Percentiles rank a stretch among this genome's conserved stretches.
Evolutionary conservation across 1,284 basidiomycete genomes (phyloP).

Genomic region (Austroboletus novae-zelandiae): DNA sequence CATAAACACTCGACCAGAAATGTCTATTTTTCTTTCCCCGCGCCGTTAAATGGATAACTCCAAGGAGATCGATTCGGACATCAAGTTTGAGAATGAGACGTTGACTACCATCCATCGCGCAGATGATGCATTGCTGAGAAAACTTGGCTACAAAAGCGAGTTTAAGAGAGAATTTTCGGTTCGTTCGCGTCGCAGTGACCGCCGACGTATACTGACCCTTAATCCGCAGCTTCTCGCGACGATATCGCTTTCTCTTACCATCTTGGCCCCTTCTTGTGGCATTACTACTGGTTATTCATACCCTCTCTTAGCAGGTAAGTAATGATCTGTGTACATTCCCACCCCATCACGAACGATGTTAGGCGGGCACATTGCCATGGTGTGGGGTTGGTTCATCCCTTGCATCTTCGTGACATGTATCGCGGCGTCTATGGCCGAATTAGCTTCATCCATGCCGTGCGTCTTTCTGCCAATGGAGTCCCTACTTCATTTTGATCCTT

Average conservation of each 20-base stretch:
- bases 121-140: conserved; percentile 54
- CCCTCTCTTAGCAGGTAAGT: conserved; percentile 51
- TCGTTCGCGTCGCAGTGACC: neutral
- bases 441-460: conserved; percentile 72
- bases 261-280: conserved; percentile 69
- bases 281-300: conserved; percentile 62
- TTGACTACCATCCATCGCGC: conserved; percentile 19
- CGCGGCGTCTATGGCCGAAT: conserved; percentile 64
- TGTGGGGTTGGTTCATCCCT: conserved; percentile 74
- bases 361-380: conserved; percentile 71
- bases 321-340: neutral
- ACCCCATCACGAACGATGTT: neutral
- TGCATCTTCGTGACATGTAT: conserved; percentile 61
- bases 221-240: conserved; percentile 51
- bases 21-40: neutral
- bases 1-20: neutral
- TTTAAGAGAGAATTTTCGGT: conserved; percentile 75
- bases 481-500: neutral
- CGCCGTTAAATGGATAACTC: conserved; percentile 7
- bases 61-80: neutral
- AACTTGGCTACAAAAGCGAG: conserved; percentile 70
- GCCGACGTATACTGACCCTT: neutral
- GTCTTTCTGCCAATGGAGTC: conserved; percentile 25
- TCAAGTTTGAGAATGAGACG: conserved; percentile 4
- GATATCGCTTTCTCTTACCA: conserved; percentile 65